Base-by-base conservation (phyloP, 257 asterid species). In the Cordia subcordata region DNA sequence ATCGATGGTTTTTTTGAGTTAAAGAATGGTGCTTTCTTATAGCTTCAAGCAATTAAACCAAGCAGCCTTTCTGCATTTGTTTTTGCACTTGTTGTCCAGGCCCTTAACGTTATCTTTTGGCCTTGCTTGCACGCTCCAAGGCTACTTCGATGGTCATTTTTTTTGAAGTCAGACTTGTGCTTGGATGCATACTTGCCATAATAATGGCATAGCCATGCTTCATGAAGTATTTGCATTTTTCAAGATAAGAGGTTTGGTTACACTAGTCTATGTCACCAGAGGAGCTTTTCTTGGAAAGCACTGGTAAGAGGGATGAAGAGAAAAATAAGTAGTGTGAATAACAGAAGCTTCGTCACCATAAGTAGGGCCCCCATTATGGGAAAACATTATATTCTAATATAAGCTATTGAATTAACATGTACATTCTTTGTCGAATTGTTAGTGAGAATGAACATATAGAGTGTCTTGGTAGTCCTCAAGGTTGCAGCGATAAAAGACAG, bases 11-110 rank as follows among this genome's bases (percentile, higher is more conserved):
- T 68, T 68, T 73, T 85, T 83, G 46, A 88, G 88, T 45, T 84
- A 85, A n/a, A 65, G 67, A 47, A 83, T 66, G 32, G 88, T 62
- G 66, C 20, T 47, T 4, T 68, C 63, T 57, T 81, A 88, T 17
- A 88, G 88, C 72, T 73, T 62, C 56, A 80, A 27, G 56, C 95
- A 88, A 64, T 85, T 95, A 5, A 68, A 64, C 96, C 95, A 88
- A 0, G 95, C 94, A 8, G 82, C 85, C 72, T 12, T 71, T 67
- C 83, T 90, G 4, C 71, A 75, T 54, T 51, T 68, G 44, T 78
- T 77, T 5, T 78, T 68, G 58, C 90, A 83, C 67, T 62, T 66
- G 19, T 58, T 3, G 9, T 77, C 89, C 35, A 88, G 81, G 37
- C 64, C 19, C 21, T 68, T 69, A 8, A 82, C 67, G 80, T 68